A percentile compares a stretch with the other conserved stretches of the same genome.
These are phyloP conservation scores for Cyberlindnera petersonii DNA, from an alignment of 805 yeast species.

Conservation along the genomic window DNA sequence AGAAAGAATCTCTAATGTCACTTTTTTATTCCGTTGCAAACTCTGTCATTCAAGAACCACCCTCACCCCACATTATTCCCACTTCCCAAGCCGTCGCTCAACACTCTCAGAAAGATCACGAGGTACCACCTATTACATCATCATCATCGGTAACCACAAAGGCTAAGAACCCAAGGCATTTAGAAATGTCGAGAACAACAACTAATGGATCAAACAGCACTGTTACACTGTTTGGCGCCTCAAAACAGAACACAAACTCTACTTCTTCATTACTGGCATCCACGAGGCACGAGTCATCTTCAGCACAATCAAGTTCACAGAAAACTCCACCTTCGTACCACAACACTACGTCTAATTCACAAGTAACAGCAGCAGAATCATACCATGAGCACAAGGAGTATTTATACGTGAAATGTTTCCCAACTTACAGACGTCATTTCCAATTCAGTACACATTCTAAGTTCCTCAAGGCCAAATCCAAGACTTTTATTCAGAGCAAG, in stretches of 20 bases:
- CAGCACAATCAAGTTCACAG: constrained; percentile 5
- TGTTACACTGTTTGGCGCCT: background rate
- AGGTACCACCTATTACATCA: no score
- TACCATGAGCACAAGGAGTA: constrained; percentile 48
- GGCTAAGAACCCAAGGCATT: constrained; percentile 3
- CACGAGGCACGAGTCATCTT: constrained; percentile 3
- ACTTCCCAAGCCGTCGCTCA: background rate
- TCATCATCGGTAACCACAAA: background rate
- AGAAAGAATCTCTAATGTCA: constrained; percentile 30
- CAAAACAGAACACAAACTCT: constrained; percentile 10
- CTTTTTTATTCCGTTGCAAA: constrained; percentile 33
- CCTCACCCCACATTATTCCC: background rate
- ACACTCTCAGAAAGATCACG: no score
- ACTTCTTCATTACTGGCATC: constrained; percentile 3
- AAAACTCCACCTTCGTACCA: constrained; percentile 2
- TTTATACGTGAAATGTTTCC: constrained; percentile 75
- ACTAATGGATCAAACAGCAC: constrained; percentile 12
- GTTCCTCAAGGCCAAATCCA: constrained; percentile 48
- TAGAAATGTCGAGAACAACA: constrained; percentile 5
- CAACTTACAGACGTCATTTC: constrained; percentile 63
- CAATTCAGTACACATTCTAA: constrained; percentile 52
- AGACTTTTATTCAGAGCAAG: constrained; percentile 17
- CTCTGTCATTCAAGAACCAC: constrained; percentile 10
- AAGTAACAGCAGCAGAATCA: constrained; percentile 2
- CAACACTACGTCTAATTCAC: constrained; percentile 10